These are phyloP conservation scores for Afroboletus lepidellus DNA, from an alignment of 1,284 basidiomycete species.

Conservation along the genomic window DNA sequence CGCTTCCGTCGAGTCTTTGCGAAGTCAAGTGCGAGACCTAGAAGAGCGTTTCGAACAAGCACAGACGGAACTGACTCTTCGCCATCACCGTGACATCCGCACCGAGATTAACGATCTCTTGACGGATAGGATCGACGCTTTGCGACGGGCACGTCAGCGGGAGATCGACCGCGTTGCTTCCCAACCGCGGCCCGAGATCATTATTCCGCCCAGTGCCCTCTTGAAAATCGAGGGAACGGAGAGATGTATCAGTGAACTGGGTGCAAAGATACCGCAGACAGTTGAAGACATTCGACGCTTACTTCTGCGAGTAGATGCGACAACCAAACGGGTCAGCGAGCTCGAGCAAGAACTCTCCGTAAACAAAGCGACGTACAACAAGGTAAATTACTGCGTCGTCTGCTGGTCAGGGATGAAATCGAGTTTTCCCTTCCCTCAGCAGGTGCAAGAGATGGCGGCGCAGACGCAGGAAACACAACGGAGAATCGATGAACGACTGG, in stretches of 20 bases:
- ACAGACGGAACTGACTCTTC: conserved; percentile 31
- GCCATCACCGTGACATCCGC: conserved; percentile 18
- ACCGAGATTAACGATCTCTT: conserved; percentile 25
- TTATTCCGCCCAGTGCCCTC: conserved; percentile 19
- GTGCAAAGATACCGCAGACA: conserved; percentile 20
- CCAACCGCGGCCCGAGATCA: conserved; percentile 20
- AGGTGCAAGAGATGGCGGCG: conserved; percentile 18
- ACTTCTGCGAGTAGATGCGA: conserved; percentile 27
- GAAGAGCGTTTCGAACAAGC: conserved; percentile 34
- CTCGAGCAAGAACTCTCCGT: conserved; percentile 24
- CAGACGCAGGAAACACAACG: conserved; percentile 14
- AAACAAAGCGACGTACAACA: conserved; percentile 18
- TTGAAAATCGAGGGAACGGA: conserved; percentile 20
- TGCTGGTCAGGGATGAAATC: neutral
- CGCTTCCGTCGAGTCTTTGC: conserved; percentile 13
- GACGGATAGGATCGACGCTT: conserved; percentile 13
- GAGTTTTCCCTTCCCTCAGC: conserved; percentile 18
- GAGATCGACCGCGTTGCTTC: conserved; percentile 20
- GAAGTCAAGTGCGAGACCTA: conserved; percentile 20
- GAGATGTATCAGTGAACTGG: conserved; percentile 20
- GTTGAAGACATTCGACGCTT: conserved; percentile 29
- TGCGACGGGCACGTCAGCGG: conserved; percentile 25
- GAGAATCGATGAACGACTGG: conserved; percentile 15
- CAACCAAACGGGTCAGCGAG: conserved; percentile 20
- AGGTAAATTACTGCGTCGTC: conserved; percentile 15